Evolutionary conservation across 2,329 filamentous ascomycete species (phyloP), one percentile per base, ranked within the genome.

Genomic region (Metarhizium brunneum): DNA sequence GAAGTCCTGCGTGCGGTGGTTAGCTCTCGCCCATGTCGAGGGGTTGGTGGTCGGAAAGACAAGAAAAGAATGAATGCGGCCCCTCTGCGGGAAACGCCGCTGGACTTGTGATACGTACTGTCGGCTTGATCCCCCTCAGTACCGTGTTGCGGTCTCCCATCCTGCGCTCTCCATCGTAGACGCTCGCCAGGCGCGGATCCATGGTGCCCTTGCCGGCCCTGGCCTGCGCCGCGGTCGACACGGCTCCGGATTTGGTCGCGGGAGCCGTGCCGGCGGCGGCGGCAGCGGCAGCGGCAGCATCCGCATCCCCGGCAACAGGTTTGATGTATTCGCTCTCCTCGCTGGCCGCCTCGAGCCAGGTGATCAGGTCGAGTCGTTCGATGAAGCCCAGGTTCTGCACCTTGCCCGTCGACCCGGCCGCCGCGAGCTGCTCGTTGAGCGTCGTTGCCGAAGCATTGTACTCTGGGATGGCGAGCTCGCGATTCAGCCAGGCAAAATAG

Each of bases 401-500:
- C 62, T 84, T 83, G 55, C 85, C 85, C 20, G 77, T 76, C 11
- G 78, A 77, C 18, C 81, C 83, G 1, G 76, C 77, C 11, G 80
- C 81, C 4, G 76, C 77, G 36, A 96, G 77, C 66, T 90, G 85
- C 52, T 89, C 85, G 68, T 95, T 95, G 56, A 97, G 79, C 62
- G 85, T 80, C 64, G 88, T 85, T 14, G 90, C 88, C 0, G 87
- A 86, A 30, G 87, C 83, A 71, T 96, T 94, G 79, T 97, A 97
- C 64, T 95, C 90, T 11, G 89, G 88, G 62, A 95, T 91, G 54
- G 87, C 84, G 55, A 87, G 84, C 74, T 97, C 92, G 70, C 91
- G 90, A 73, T 96, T 95, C 65, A 89, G 79, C 90, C 91, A 99
- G 55, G 91, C 91, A 68, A 97, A 96, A 76, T 92, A 96, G 72